A percentile compares a stretch with the other conserved stretches of the same genome.
These are phyloP conservation scores for Chaetomium fimeti DNA, from an alignment of 495 filamentous ascomycete genomes.

Conservation along the genomic window DNA sequence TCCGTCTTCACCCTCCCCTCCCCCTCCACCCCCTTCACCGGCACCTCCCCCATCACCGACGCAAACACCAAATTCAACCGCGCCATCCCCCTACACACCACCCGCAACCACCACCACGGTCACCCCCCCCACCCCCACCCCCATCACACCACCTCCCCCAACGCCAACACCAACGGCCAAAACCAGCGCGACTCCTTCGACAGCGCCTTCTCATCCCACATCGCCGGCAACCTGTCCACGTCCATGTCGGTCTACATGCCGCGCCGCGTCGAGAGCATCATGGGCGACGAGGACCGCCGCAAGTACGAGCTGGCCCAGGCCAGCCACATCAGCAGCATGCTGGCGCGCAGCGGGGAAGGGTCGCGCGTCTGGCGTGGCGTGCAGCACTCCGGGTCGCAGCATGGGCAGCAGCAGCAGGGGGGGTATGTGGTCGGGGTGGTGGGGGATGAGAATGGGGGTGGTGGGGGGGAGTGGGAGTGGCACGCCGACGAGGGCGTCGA, in stretches of 20 bases:
- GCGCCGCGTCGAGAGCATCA: conserved; percentile 75
- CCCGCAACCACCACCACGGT: no score
- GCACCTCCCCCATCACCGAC: conserved; percentile 5
- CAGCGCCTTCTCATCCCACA: conserved; percentile 54
- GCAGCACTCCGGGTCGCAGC: background rate
- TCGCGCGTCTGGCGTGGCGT: background rate
- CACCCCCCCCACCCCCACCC: background rate
- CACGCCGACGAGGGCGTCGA: background rate
- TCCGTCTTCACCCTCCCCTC: conserved; percentile 51
- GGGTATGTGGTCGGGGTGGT: conserved; percentile 1
- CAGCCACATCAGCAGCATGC: conserved; percentile 27
- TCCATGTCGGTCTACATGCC: conserved; percentile 68
- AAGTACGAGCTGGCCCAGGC: conserved; percentile 70
- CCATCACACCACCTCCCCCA: background rate
- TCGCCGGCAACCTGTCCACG: conserved; percentile 46
- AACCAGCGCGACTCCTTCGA: conserved; percentile 64
- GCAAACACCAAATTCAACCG: conserved; percentile 1
- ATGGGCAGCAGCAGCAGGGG: background rate
- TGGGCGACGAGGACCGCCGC: conserved; percentile 72
- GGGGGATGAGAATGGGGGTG: background rate
- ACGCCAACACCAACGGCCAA: background rate
- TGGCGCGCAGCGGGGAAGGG: background rate
- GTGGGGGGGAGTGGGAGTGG: background rate
- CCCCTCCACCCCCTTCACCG: conserved; percentile 23
- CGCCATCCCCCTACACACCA: background rate